Evolutionary conservation across 495 filamentous ascomycete genomes (phyloP), one percentile per base, ranked within the genome.

Genomic region (Neurospora sp.): DNA sequence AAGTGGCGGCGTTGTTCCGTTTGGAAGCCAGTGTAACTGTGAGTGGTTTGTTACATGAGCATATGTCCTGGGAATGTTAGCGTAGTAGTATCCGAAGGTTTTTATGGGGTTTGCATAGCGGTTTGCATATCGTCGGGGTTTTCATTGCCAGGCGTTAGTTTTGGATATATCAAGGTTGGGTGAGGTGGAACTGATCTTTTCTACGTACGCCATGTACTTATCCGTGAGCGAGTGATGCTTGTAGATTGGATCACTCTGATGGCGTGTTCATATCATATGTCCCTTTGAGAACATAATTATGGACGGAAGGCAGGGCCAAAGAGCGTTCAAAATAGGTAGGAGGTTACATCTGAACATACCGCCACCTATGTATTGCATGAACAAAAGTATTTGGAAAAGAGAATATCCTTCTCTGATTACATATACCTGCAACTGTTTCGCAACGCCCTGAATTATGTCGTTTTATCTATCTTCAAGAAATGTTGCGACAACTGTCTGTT

Each of bases 21-120:
- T 77, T 69, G 71, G 75, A n/a, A 79, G 74, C 39, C 77, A 76
- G 70, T 81, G 79, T 60, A 74, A 77, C 9, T 81, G 79, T 42
- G 75, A 78, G 62, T 81, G 79, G 79, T 80, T 76, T 39, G 37
- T 75, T 31, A 80, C 74, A 23, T 80, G n/a, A 77, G 62, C 12
- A 70, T 37, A 66, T 14, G 14, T 31, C 3, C 27, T 66, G 54
- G 31, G 2, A 66, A 9, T 37, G 1, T 66, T 66, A 14, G 49
- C 11, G 49, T 14, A 14, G 20, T 60, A 14, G 20, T 14, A 31
- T 27, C 11, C 2, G 5, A 54, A 12, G 49, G 49, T 14, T 16
- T 66, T 66, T 18, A 35, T 14, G 54, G 54, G 23, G 27, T 66
- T 62, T 18, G 54, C 54, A 66, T 66, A 66, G 54, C 54, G 54